phyloP scores from a whole-genome alignment of 495 filamentous ascomycete species.

The Xylona heveae region DNA sequence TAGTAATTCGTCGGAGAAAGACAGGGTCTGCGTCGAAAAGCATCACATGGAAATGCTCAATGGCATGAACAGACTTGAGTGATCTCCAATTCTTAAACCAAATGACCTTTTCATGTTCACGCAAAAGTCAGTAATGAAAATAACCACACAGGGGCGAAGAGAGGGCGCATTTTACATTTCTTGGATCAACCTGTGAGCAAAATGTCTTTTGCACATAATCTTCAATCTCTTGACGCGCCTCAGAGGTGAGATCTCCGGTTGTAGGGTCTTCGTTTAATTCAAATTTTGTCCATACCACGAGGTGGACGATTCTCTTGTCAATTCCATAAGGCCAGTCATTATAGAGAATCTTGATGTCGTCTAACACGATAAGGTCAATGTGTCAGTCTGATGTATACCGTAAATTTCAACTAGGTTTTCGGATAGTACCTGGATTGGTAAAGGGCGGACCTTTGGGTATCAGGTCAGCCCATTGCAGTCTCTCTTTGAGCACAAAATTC shows the following conservation, averaged over 20 bases:
- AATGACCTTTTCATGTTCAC: slow-evolving; percentile 27
- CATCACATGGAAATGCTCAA: slow-evolving; percentile 96
- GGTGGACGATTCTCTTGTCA: slow-evolving; percentile 50
- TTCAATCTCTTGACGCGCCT: slow-evolving; percentile 41
- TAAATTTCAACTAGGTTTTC: neutral
- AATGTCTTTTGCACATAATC: slow-evolving; percentile 45
- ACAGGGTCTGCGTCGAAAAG: slow-evolving; percentile 46
- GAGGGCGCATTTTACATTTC: slow-evolving; percentile 15
- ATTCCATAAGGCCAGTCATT: slow-evolving; percentile 90
- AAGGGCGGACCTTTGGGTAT: slow-evolving; percentile 25
- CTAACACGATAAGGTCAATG: slow-evolving; percentile 13
- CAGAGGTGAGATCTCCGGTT: slow-evolving; percentile 42
- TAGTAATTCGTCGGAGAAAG: slow-evolving; percentile 50
- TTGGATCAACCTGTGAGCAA: slow-evolving; percentile 19
- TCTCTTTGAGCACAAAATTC: slow-evolving; percentile 44
- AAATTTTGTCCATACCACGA: slow-evolving; percentile 89
- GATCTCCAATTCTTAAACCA: slow-evolving; percentile 86
- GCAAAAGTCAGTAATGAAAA: neutral
- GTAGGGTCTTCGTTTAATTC: slow-evolving; percentile 40
- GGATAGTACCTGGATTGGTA: slow-evolving; percentile 21
- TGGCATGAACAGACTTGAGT: slow-evolving; percentile 60
- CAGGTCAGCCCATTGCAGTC: slow-evolving; percentile 40
- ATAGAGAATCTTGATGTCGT: slow-evolving; percentile 52
- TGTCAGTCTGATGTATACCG: neutral
- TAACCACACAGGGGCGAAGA: neutral